These are phyloP conservation scores for Albophoma yamanashiensis DNA, from an alignment of 2,329 filamentous ascomycete species.

Conservation along the genomic window DNA sequence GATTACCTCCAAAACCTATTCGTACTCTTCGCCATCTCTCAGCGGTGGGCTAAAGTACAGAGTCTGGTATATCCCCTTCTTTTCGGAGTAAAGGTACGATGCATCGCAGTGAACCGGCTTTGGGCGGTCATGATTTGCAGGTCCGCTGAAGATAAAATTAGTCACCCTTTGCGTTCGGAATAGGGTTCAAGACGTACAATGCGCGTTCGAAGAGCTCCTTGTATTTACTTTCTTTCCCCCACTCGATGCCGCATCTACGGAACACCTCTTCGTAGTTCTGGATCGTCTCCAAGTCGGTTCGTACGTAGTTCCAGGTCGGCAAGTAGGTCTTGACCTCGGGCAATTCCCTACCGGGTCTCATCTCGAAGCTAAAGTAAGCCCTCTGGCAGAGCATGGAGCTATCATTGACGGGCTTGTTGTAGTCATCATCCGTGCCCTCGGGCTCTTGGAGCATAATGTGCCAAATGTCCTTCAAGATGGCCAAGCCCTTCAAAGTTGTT, in stretches of 20 bases:
- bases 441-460: slow-evolving; percentile 7
- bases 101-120: slow-evolving; percentile 5
- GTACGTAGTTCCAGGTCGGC: slow-evolving; percentile 7
- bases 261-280: slow-evolving; percentile 6
- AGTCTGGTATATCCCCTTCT: slow-evolving; percentile 7
- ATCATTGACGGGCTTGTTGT: slow-evolving; percentile 4
- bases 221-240: slow-evolving; percentile 4
- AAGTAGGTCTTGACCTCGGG: slow-evolving; percentile 7
- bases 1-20: neutral
- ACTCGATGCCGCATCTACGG: slow-evolving; percentile 1
- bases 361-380: slow-evolving; percentile 7
- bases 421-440: slow-evolving; percentile 4
- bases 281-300: slow-evolving; percentile 7
- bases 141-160: slow-evolving; percentile 1
- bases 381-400: slow-evolving; percentile 2
- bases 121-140: neutral
- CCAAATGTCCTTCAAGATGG: slow-evolving; percentile 4
- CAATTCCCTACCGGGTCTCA: slow-evolving; percentile 3
- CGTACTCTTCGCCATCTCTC: neutral
- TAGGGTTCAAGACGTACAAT: slow-evolving; percentile 1
- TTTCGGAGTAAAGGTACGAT: slow-evolving; percentile 3
- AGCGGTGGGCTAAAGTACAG: slow-evolving; percentile 6
- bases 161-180: neutral
- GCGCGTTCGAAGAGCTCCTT: slow-evolving; percentile 4
- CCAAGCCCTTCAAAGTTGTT: slow-evolving; percentile 1